A percentile compares a stretch with the other conserved stretches of the same genome.
Evolutionary conservation across 2,329 filamentous ascomycete genomes (phyloP).

Genomic region (Stemphylium vesicarium): DNA sequence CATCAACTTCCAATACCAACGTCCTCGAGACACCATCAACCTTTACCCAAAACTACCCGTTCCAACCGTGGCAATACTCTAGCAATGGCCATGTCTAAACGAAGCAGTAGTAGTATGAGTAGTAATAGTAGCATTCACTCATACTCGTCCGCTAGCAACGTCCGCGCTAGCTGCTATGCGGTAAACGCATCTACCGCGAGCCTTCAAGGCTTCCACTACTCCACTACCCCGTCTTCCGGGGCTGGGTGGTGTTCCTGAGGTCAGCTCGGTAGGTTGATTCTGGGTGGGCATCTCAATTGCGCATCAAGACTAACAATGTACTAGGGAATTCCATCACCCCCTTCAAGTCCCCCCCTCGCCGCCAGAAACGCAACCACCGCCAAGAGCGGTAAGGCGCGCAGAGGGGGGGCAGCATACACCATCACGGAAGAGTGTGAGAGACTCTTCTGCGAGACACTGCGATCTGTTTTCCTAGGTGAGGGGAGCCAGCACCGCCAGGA

Average conservation of each 20-base stretch:
- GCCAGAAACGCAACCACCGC: slow-evolving; percentile 46
- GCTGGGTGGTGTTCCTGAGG: slow-evolving; percentile 55
- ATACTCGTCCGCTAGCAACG: slow-evolving; percentile 72
- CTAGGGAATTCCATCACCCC: slow-evolving; percentile 80
- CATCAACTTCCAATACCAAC: not conserved
- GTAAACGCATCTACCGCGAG: slow-evolving; percentile 70
- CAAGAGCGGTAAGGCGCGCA: slow-evolving; percentile 57
- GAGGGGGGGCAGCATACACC: slow-evolving; percentile 92
- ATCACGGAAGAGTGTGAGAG: slow-evolving; percentile 99
- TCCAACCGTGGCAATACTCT: slow-evolving; percentile 54
- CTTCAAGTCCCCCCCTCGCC: slow-evolving; percentile 88
- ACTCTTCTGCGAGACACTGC: slow-evolving; percentile 98
- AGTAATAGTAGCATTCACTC: slow-evolving; percentile 65
- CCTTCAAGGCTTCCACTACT: slow-evolving; percentile 59
- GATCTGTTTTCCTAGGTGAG: slow-evolving; percentile 95
- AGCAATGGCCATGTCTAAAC: slow-evolving; percentile 74
- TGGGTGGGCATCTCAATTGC: not conserved
- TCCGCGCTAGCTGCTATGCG: slow-evolving; percentile 91
- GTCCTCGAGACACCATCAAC: not conserved
- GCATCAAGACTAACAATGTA: slow-evolving; percentile 1
- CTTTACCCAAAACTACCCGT: not conserved
- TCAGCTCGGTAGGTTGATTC: slow-evolving; percentile 49
- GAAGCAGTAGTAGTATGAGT: slow-evolving; percentile 68
- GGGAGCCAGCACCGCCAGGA: slow-evolving; percentile 75
- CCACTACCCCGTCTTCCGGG: slow-evolving; percentile 84